phyloP scores from a whole-genome alignment of 2,329 filamentous ascomycete species.

The Cryphonectria naterciae region DNA sequence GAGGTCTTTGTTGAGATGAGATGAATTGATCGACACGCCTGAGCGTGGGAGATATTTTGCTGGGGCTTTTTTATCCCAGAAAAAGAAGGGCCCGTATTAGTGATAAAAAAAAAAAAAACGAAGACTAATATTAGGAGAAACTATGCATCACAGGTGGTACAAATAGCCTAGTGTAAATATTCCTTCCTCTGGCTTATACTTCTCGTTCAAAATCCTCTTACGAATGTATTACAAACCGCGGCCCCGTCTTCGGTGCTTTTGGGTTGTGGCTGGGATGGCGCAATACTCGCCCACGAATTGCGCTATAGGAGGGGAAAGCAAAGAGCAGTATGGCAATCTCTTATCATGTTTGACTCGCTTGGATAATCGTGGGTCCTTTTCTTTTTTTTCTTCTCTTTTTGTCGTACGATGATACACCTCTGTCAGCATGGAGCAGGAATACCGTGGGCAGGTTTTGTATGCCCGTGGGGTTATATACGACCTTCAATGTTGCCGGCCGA shows the following conservation, averaged over 20 bases:
- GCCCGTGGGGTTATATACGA: too few species aligned
- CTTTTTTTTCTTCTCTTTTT: too few species aligned
- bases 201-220: not conserved
- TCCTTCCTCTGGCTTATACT: not conserved
- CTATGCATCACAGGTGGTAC: not conserved
- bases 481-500: not conserved
- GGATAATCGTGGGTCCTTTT: not conserved
- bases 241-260: constrained; percentile 16
- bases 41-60: not conserved
- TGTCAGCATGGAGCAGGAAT: not conserved
- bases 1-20: not conserved
- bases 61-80: not conserved
- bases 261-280: constrained; percentile 19
- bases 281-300: constrained; percentile 24
- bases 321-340: not conserved
- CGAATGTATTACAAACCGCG: not conserved
- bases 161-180: not conserved
- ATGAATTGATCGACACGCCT: not conserved
- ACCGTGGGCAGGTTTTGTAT: not conserved
- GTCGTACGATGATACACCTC: too few species aligned
- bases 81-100: not conserved
- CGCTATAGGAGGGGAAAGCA: constrained; percentile 27
- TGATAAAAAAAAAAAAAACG: too few species aligned
- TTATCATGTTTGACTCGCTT: constrained; percentile 6
- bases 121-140: not conserved